phyloP scores from a whole-genome alignment of 257 asterid species.

The Penstemon eatonii region DNA sequence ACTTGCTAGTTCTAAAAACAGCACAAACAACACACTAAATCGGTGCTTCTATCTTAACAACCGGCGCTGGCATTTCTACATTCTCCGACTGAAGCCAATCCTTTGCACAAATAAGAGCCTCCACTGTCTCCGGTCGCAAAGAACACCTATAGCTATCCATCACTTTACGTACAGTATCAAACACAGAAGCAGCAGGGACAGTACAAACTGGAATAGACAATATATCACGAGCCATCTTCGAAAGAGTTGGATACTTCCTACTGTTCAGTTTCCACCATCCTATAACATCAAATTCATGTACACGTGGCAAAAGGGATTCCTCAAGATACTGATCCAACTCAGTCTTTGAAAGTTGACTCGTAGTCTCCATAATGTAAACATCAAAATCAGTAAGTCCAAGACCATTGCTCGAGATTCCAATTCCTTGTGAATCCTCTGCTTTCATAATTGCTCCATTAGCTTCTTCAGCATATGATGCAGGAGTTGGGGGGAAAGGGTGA shows the following conservation, averaged over 20 bases:
- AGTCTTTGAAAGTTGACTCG: slow-evolving; percentile 69
- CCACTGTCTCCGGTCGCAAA: slow-evolving; percentile 79
- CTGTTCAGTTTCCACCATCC: slow-evolving; percentile 95
- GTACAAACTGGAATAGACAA: slow-evolving; percentile 87
- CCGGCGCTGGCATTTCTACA: slow-evolving; percentile 36
- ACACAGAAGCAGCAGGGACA: slow-evolving; percentile 52
- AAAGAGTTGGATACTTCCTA: slow-evolving; percentile 81
- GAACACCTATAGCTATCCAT: slow-evolving; percentile 86
- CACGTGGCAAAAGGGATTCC: slow-evolving; percentile 88
- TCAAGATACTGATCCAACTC: slow-evolving; percentile 93
- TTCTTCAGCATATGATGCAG: slow-evolving; percentile 47
- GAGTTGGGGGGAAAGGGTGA: slow-evolving; percentile 64
- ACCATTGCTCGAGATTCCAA: slow-evolving; percentile 46
- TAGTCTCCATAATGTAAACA: slow-evolving; percentile 68
- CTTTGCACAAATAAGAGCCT: slow-evolving; percentile 89
- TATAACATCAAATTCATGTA: slow-evolving; percentile 81
- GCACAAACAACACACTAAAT: slow-evolving; percentile 36
- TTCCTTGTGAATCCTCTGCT: slow-evolving; percentile 47
- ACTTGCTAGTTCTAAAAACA: slow-evolving; percentile 1
- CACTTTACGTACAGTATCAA: slow-evolving; percentile 71
- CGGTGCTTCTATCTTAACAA: slow-evolving; percentile 72
- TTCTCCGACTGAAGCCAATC: slow-evolving; percentile 75
- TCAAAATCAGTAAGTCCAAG: slow-evolving; percentile 80
- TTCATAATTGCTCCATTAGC: slow-evolving; percentile 47
- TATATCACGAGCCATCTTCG: slow-evolving; percentile 92